Evolutionary conservation across 225 moss, liverwort and hornwort species (phyloP), one percentile per base, ranked within the genome.

Genomic region (Rhytidiadelphus loreus): DNA sequence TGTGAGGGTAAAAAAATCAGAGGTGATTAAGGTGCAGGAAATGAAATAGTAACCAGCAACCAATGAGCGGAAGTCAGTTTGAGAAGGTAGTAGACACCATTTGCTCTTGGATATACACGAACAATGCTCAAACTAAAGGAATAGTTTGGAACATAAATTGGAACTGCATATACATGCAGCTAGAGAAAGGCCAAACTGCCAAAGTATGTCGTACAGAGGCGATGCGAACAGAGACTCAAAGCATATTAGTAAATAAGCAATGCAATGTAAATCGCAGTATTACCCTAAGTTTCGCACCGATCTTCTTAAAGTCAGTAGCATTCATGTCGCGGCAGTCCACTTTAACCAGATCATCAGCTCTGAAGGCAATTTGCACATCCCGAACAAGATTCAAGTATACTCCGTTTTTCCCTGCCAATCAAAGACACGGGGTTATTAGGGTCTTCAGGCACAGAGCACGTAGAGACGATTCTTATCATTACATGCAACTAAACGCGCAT

Each of bases 251-350:
- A 77, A 6, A 86, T 44, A 76, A 53, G 66, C 24, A 25, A 90
- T 77, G 77, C 76, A 61, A 78, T 53, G 77, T 33, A 35, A 68
- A 74, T 26, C 53, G 58, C 87, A 65, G 26, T 55, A 73, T 61
- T 81, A 98, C 98, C 98, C 91, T 96, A 60, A 98, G 91, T 87
- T 98, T 98, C 62, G 98, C 98, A 90, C 98, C 98, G 70, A 98
- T 97, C 92, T 98, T 98, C 87, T 97, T 98, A 86, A 93, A 98
- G 87, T 98, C 98, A 41, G 89, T 96, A 70, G 96, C 88, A 76
- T 98, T 93, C 93, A 98, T 88, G 58, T 86, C 89, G 79, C 91
- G 86, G 87, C 98, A 98, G 81, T 98, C 95, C 80, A 98, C 94
- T 93, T 92, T 96, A 46, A 97, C 98, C 48, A 98, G 90, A 86